A percentile compares a stretch with the other conserved stretches of the same genome.
Conservation (phyloP, 2,329 filamentous ascomycete genomes). For the Fusarium sp. region DNA sequence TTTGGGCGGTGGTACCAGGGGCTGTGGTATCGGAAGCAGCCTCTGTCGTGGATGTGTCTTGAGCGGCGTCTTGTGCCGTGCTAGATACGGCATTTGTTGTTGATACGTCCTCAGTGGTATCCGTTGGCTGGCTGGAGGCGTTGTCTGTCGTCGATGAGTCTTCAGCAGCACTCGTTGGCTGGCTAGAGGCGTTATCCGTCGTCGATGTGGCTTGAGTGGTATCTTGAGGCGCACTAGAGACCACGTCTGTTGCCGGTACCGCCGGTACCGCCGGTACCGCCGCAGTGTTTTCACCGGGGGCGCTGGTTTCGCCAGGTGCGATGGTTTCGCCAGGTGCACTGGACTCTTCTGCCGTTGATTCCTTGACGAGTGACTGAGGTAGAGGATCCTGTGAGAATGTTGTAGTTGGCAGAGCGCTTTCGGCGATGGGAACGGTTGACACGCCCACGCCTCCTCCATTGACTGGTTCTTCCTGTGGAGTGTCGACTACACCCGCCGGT, state of each 20-base stretch:
- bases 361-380: slow-evolving; percentile 9
- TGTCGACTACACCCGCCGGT: slow-evolving; percentile 3
- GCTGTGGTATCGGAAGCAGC: neutral
- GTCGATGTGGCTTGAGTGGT: slow-evolving; percentile 9
- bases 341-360: slow-evolving; percentile 9
- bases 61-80: too few species aligned
- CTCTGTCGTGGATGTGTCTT: neutral
- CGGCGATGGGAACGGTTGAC: slow-evolving; percentile 49
- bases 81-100: too few species aligned
- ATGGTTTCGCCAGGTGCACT: neutral
- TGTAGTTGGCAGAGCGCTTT: slow-evolving; percentile 49
- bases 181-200: neutral
- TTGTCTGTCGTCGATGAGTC: too few species aligned
- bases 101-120: too few species aligned
- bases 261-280: neutral
- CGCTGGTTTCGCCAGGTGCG: too few species aligned
- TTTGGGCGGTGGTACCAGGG: neutral
- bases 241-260: neutral
- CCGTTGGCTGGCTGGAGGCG: too few species aligned
- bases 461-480: slow-evolving; percentile 10
- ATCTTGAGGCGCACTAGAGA: slow-evolving; percentile 10
- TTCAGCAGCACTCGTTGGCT: neutral
- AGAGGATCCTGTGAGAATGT: slow-evolving; percentile 45
- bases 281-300: too few species aligned
- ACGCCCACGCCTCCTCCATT: slow-evolving; percentile 45